These are phyloP conservation scores for Butyriboletus loyo DNA, from an alignment of 768 basidiomycete genomes.

Conservation along the genomic window DNA sequence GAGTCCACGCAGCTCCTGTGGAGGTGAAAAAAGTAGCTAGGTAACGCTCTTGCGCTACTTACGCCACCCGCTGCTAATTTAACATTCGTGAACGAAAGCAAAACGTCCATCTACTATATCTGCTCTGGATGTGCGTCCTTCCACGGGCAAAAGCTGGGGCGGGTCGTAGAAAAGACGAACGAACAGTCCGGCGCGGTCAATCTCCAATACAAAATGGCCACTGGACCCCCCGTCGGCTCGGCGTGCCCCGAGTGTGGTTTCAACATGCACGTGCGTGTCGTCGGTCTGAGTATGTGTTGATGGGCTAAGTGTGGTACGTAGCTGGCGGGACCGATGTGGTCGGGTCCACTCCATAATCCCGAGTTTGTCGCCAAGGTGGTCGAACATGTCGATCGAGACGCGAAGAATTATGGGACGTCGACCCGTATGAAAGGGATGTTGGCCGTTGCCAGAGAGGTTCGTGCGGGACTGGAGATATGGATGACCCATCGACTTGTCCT, in stretches of 20 bases:
- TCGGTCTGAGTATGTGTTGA: neutral
- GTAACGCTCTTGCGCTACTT: conserved; percentile 41
- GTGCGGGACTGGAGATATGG: conserved; percentile 16
- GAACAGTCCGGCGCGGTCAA: conserved; percentile 56
- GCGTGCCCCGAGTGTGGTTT: conserved; percentile 83
- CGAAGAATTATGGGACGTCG: conserved; percentile 71
- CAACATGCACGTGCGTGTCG: conserved; percentile 60
- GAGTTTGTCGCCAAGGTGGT: conserved; percentile 75
- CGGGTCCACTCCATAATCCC: conserved; percentile 76
- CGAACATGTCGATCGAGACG: conserved; percentile 61
- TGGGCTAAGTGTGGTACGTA: conserved; percentile 26
- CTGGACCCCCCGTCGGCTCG: conserved; percentile 63
- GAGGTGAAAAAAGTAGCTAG: conserved; percentile 81
- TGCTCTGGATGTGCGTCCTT: conserved; percentile 82
- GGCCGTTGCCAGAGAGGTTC: conserved; percentile 80
- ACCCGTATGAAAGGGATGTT: conserved; percentile 95
- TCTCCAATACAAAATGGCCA: conserved; percentile 64
- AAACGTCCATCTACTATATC: conserved; percentile 81
- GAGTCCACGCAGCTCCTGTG: conserved; percentile 65
- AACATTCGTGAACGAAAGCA: conserved; percentile 44
- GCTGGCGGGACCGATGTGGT: conserved; percentile 98
- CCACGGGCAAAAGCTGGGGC: conserved; percentile 84
- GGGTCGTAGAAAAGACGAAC: conserved; percentile 57
- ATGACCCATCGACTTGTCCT: neutral
- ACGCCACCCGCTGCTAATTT: neutral